Conservation (phyloP, 2,329 filamentous ascomycete species). For the Orbilia javanica region DNA sequence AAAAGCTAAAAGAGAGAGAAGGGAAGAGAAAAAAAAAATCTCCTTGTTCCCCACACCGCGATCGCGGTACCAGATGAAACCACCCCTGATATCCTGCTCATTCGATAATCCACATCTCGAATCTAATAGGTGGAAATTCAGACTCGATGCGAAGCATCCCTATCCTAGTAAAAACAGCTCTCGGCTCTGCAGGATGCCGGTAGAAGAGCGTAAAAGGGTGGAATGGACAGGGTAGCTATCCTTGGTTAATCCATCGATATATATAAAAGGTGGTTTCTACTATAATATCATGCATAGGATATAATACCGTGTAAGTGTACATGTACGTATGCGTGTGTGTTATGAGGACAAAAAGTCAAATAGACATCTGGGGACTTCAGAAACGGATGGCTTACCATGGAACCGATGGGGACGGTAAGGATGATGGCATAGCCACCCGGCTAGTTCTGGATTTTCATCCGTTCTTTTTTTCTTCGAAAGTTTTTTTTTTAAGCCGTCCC, state of each 20-base stretch:
- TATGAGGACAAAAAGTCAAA: neutral
- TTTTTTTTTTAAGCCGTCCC: slow-evolving; percentile 8
- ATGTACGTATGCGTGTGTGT: neutral
- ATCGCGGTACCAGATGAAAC: slow-evolving; percentile 29
- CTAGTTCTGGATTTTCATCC: slow-evolving; percentile 26
- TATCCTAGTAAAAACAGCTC: slow-evolving; percentile 7
- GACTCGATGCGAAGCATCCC: slow-evolving; percentile 19
- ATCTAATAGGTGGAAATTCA: slow-evolving; percentile 51
- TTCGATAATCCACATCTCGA: neutral
- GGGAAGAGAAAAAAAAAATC: neutral
- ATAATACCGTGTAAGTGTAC: neutral
- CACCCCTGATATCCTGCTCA: slow-evolving; percentile 29
- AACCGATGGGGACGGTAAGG: slow-evolving; percentile 30
- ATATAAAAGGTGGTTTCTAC: neutral
- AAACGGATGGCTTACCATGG: slow-evolving; percentile 48
- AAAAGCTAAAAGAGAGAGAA: neutral
- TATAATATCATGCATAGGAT: neutral
- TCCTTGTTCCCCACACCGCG: slow-evolving; percentile 16
- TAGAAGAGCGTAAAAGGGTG: neutral
- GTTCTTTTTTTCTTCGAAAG: slow-evolving; percentile 11
- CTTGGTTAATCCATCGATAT: slow-evolving; percentile 21
- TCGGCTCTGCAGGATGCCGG: slow-evolving; percentile 39
- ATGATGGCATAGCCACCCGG: slow-evolving; percentile 41
- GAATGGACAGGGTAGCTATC: neutral
- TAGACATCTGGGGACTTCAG: neutral